A percentile compares a stretch with the other conserved stretches of the same genome.
Evolutionary conservation across 2,329 filamentous ascomycete genomes (phyloP).

Genomic region (Pseudogymnoascus sp.): DNA sequence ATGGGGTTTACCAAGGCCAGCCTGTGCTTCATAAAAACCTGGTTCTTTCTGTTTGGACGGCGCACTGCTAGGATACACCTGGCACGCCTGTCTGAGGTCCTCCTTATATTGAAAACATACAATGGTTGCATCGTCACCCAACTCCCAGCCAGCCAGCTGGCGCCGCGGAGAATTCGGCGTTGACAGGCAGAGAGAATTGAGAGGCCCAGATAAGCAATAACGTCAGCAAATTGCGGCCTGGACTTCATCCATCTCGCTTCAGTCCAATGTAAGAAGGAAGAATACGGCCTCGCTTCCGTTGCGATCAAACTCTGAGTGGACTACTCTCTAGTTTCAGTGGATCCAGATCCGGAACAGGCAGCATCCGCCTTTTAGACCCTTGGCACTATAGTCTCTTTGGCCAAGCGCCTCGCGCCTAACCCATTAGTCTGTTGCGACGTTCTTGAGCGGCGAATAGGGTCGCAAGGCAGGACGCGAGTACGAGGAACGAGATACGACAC

Average conservation of each 20-base stretch:
- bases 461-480: background rate
- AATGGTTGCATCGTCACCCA: background rate
- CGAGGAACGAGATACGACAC: constrained; percentile 4
- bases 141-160: background rate
- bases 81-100: background rate
- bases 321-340: background rate
- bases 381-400: background rate
- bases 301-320: background rate
- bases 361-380: constrained; percentile 1
- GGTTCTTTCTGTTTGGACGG: background rate
- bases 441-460: background rate
- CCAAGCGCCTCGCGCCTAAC: background rate
- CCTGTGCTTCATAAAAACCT: background rate
- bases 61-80: no score
- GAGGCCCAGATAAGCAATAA: background rate
- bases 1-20: background rate
- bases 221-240: background rate
- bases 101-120: background rate
- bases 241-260: background rate
- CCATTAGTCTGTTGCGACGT: background rate
- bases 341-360: background rate
- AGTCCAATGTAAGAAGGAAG: background rate
- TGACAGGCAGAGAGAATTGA: background rate
- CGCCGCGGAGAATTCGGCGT: background rate
- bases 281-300: background rate